A percentile compares a stretch with the other conserved stretches of the same genome.
phyloP scores from a whole-genome alignment of 306 rosid species.

The Prunus kanzakura region DNA sequence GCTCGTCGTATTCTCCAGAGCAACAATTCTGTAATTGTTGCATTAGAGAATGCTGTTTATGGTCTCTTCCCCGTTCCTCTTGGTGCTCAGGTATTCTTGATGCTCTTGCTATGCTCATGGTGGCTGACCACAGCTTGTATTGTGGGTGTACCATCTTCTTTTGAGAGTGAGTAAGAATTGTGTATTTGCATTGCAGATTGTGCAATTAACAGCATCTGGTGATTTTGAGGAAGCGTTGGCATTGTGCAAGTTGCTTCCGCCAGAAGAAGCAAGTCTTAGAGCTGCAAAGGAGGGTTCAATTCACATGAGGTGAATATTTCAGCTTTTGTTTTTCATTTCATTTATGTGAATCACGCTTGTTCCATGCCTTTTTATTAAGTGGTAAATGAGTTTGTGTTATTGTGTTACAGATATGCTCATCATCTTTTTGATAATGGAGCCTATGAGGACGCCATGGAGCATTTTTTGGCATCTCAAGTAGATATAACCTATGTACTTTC shows the following conservation, averaged over 20 bases:
- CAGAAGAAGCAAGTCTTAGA: conserved; percentile 91
- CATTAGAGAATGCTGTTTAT: conserved; percentile 70
- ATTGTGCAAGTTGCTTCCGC: conserved; percentile 97
- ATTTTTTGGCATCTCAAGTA: conserved; percentile 87
- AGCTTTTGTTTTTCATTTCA: conserved; percentile 13
- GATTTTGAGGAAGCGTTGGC: conserved; percentile 98
- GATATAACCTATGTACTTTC: conserved; percentile 89
- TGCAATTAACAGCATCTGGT: conserved; percentile 97
- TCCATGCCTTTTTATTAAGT: background rate
- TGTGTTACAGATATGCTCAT: conserved; percentile 80
- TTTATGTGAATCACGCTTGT: conserved; percentile 1
- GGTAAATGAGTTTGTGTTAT: conserved; percentile 27
- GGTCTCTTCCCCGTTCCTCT: conserved; percentile 97
- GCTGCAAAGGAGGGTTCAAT: conserved; percentile 96
- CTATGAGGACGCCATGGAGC: conserved; percentile 98
- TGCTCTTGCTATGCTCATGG: conserved; percentile 1
- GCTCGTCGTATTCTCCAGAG: conserved; percentile 70
- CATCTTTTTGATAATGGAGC: conserved; percentile 89
- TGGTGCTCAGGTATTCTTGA: conserved; percentile 83
- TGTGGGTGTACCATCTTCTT: background rate
- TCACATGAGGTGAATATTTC: conserved; percentile 67
- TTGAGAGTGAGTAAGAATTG: conserved; percentile 18
- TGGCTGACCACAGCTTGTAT: background rate
- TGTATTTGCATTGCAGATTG: conserved; percentile 57
- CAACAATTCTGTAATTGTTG: conserved; percentile 59